Conservation (phyloP, 306 rosid genomes). For the Pyrus bretschneideri region DNA sequence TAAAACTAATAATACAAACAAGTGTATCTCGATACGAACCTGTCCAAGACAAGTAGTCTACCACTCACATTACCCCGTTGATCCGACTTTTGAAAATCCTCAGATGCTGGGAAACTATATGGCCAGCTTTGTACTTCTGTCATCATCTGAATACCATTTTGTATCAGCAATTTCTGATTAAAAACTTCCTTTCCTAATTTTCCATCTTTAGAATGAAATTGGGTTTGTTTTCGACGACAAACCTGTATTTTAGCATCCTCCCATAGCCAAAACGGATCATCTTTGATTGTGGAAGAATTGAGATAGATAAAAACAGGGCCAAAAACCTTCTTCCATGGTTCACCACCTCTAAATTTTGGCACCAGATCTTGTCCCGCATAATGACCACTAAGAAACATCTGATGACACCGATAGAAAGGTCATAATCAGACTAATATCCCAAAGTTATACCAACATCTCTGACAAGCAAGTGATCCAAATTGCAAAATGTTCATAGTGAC, state of each 20-base stretch:
- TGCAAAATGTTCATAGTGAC: not conserved
- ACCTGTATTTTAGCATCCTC: conserved; percentile 52
- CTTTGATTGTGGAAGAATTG: conserved; percentile 22
- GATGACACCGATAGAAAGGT: conserved; percentile 16
- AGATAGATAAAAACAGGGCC: conserved; percentile 48
- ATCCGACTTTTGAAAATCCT: conserved; percentile 32
- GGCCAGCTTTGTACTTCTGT: conserved; percentile 47
- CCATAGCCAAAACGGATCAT: conserved; percentile 44
- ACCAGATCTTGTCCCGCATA: conserved; percentile 47
- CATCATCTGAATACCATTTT: conserved; percentile 43
- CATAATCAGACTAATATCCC: conserved; percentile 9
- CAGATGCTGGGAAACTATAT: conserved; percentile 45
- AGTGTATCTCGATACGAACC: conserved; percentile 33
- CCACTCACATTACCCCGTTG: conserved; percentile 39
- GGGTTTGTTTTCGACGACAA: not conserved
- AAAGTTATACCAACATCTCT: conserved; percentile 1
- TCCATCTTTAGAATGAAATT: conserved; percentile 1
- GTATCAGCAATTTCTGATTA: conserved; percentile 17
- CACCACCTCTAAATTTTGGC: conserved; percentile 41
- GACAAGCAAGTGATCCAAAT: not conserved
- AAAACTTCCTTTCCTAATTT: conserved; percentile 11
- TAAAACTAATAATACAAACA: conserved; percentile 1
- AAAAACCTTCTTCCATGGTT: conserved; percentile 51
- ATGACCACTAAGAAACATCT: conserved; percentile 59
- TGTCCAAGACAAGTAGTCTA: conserved; percentile 49